Conservation (phyloP, 1,284 basidiomycete species). For the Bjerkandera adusta region DNA sequence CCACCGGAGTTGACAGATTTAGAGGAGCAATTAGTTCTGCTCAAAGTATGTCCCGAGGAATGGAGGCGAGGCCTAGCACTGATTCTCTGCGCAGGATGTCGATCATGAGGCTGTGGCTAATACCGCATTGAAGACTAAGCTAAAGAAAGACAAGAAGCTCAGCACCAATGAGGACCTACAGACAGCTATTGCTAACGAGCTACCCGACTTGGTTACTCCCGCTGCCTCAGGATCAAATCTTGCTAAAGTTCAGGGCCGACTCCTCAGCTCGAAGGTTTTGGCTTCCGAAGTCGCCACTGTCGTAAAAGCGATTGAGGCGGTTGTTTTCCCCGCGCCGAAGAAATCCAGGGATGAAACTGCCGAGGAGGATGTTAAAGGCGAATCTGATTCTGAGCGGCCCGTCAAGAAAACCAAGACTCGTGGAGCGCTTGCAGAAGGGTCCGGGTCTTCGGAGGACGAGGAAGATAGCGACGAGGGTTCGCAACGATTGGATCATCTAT, state of each 20-base stretch:
- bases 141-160: constrained; percentile 70
- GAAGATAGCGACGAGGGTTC: constrained; percentile 21
- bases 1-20: constrained; percentile 46
- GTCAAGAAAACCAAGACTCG: constrained; percentile 10
- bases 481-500: too few species aligned
- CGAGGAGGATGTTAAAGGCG: constrained; percentile 15
- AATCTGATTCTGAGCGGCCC: constrained; percentile 8
- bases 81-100: constrained; percentile 44
- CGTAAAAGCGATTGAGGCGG: constrained; percentile 46
- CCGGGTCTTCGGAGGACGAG: constrained; percentile 26
- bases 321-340: constrained; percentile 39
- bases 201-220: constrained; percentile 32
- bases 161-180: constrained; percentile 44
- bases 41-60: constrained; percentile 62
- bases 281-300: constrained; percentile 58
- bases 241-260: constrained; percentile 68
- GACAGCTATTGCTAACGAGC: constrained; percentile 42
- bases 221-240: constrained; percentile 41
- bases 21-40: constrained; percentile 64
- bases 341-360: constrained; percentile 21
- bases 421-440: not conserved
- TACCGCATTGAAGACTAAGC: constrained; percentile 65
- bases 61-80: not conserved
- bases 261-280: constrained; percentile 76
- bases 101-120: constrained; percentile 59